Evolutionary conservation across 2,329 filamentous ascomycete genomes (phyloP), one percentile per base, ranked within the genome.

Genomic region (Trichoderma breve): DNA sequence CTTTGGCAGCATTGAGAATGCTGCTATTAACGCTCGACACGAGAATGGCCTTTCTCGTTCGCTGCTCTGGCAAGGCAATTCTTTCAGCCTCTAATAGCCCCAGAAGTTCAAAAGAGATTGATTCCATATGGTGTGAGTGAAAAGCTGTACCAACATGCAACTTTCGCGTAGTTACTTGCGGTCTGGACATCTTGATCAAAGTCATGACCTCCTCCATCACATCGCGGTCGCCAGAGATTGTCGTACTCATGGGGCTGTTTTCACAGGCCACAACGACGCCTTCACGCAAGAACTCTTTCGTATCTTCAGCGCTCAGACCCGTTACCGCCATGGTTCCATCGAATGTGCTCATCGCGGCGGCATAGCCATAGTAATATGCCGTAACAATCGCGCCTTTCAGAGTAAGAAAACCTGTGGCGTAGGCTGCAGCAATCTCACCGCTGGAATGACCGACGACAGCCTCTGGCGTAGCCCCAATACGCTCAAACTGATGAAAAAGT

Each of bases 401-500:
- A 1, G 57, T 58, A 3, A 77, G 43, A 12, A 14, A 58, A 3
- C 74, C 71, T 0, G 71, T 55, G 12, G 75, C 74, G 47, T 81
- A 82, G 1, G 81, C 82, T 12, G 81, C 81, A 1, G 78, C 79
- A 61, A 83, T 82, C 70, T 83, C 81, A 9, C 81, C 81, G 21
- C 76, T 79, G 0, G 80, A 82, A 70, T 83, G 81, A 0, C 82
- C 81, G 1, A 81, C 74, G 1, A 81, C 77, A 4, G 74, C 76
- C 8, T 62, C 30, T 0, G 80, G 78, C 4, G 6, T 32, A 2
- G 83, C 62, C 4, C 75, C 76, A 43, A 77, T 77, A 2, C 66
- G 68, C n/a, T 72, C 64, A 34, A 81, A 74, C 0, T 83, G 73
- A 12, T 82, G 76, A 0, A 83, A 76, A 0, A 85, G 71, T 2